These are phyloP conservation scores for Yamadazyma spencermartinsiae DNA, from an alignment of 1,139 yeast species.

Conservation along the genomic window DNA sequence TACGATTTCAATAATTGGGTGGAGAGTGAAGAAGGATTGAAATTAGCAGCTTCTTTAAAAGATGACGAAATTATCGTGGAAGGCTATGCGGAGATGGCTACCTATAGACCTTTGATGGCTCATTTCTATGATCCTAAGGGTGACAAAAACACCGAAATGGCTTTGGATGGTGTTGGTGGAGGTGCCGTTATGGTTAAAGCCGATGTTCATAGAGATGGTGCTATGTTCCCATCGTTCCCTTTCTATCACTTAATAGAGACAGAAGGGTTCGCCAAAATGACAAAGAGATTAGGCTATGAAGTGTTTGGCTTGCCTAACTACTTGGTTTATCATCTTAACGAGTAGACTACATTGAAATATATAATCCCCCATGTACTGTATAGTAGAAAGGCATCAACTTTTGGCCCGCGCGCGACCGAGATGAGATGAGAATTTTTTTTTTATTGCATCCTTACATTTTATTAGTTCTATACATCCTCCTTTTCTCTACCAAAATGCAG, in stretches of 20 bases:
- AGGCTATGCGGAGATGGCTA: conserved; percentile 89
- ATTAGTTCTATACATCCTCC: background rate
- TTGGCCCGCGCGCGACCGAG: conserved; percentile 5
- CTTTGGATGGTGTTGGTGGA: conserved; percentile 95
- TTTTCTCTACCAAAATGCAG: conserved; percentile 57
- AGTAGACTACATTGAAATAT: conserved; percentile 27
- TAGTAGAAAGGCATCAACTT: background rate
- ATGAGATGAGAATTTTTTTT: conserved; percentile 7
- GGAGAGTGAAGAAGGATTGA: conserved; percentile 82
- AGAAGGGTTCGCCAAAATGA: conserved; percentile 98
- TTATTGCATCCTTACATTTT: background rate
- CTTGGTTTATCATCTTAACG: conserved; percentile 82
- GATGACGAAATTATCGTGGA: conserved; percentile 94
- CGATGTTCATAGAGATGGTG: conserved; percentile 97
- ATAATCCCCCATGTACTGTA: background rate
- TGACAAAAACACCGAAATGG: conserved; percentile 63
- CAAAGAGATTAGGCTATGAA: conserved; percentile 87
- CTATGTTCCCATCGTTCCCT: conserved; percentile 98
- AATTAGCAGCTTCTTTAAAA: conserved; percentile 65
- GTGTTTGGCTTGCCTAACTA: conserved; percentile 93
- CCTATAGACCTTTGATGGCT: conserved; percentile 96
- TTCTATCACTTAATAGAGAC: conserved; percentile 96
- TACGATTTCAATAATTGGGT: conserved; percentile 97
- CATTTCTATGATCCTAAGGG: conserved; percentile 71
- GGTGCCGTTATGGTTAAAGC: conserved; percentile 95